Evolutionary conservation across 371 early-diverging fungal genomes (phyloP).

Genomic region (Dentiscutata heterogama): DNA sequence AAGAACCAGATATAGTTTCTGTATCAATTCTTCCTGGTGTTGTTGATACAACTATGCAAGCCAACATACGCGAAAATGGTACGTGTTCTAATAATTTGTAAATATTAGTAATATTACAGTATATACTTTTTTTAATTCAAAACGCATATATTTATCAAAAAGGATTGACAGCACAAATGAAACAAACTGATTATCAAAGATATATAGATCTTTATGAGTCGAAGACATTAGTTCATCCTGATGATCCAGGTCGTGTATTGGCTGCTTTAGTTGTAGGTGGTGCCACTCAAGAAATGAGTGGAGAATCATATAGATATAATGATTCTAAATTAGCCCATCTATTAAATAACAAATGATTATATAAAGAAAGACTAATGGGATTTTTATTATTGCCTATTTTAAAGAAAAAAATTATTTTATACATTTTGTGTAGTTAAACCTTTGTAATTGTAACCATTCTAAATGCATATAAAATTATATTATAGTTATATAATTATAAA

Average conservation of each 20-base stretch:
- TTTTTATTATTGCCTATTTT: too few species aligned
- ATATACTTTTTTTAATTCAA: not conserved
- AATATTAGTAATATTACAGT: too few species aligned
- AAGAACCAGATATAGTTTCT: conserved; percentile 78
- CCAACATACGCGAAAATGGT: conserved; percentile 68
- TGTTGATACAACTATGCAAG: conserved; percentile 93
- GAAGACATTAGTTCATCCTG: conserved; percentile 50
- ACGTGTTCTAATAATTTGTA: not conserved
- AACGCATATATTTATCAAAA: conserved; percentile 37
- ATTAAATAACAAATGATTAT: conserved; percentile 5
- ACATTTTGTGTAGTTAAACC: too few species aligned
- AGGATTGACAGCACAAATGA: not conserved
- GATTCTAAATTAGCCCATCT: conserved; percentile 45
- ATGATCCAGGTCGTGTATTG: conserved; percentile 54
- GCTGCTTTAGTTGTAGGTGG: conserved; percentile 51
- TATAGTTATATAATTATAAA: too few species aligned
- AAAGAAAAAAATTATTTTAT: too few species aligned
- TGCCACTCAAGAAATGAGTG: conserved; percentile 47
- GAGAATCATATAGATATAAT: conserved; percentile 53
- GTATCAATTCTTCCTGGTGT: conserved; percentile 89
- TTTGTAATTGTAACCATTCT: too few species aligned
- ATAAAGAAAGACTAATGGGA: too few species aligned
- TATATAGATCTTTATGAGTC: conserved; percentile 47
- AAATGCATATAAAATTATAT: too few species aligned
- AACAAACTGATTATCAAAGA: conserved; percentile 46